Evolutionary conservation across 345 rosid genomes (phyloP).

Genomic region (Excoecaria agallocha): DNA sequence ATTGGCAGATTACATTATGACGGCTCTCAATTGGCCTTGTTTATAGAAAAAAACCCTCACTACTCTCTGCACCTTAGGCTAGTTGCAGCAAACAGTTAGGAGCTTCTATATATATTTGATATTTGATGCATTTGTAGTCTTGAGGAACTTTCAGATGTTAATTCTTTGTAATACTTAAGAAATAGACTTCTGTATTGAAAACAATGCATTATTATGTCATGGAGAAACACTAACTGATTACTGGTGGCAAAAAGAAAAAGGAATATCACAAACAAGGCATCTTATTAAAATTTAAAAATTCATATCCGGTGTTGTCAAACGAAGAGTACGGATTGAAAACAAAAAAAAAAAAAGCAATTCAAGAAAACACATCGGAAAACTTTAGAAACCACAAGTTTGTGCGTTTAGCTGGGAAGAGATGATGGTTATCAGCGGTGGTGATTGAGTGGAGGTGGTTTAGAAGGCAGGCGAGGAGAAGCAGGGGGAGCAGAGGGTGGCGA

Average conservation of each 20-base stretch:
- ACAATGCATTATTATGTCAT: background rate
- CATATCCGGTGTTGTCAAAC: background rate
- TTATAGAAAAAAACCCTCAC: background rate
- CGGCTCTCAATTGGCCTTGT: background rate
- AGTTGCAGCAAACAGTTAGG: background rate
- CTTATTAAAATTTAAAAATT: too few relatives aligned
- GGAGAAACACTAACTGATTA: background rate
- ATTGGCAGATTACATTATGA: background rate
- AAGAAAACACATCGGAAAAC: background rate
- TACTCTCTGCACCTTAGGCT: background rate
- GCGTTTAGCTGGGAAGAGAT: too few relatives aligned
- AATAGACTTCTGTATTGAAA: background rate
- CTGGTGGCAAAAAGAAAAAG: background rate
- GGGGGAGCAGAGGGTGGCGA: background rate
- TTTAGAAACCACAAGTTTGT: too few relatives aligned
- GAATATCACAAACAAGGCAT: background rate
- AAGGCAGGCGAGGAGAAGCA: background rate
- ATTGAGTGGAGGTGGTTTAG: background rate
- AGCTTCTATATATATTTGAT: background rate
- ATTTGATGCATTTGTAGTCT: background rate
- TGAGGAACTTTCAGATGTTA: background rate
- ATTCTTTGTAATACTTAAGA: background rate
- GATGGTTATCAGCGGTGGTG: constrained; percentile 7
- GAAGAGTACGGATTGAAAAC: background rate
- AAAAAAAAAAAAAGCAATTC: background rate